Conservation (phyloP, 2,329 filamentous ascomycete species). For the Zasmidium citrigriseum region DNA sequence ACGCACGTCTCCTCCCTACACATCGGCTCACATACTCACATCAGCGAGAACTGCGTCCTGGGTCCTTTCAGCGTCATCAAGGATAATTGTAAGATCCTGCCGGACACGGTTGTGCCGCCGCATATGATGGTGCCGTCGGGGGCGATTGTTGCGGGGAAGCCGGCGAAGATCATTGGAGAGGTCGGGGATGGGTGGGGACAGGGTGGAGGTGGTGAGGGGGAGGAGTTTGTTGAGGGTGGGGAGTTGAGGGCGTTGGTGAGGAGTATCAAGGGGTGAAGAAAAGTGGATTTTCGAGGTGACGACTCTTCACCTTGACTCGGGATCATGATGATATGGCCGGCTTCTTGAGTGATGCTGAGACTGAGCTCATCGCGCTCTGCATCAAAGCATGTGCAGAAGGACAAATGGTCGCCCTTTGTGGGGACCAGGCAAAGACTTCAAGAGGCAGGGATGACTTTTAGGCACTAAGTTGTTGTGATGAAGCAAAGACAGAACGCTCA, state of each 20-base stretch:
- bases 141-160: constrained; percentile 82
- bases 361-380: too few species aligned
- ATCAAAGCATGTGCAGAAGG: too few species aligned
- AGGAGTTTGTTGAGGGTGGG: constrained; percentile 52
- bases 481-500: too few species aligned
- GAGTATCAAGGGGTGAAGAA: constrained; percentile 42
- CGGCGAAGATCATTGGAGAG: constrained; percentile 78
- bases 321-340: too few species aligned
- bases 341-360: too few species aligned
- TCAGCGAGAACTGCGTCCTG: constrained; percentile 75
- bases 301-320: too few species aligned
- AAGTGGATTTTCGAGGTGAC: too few species aligned
- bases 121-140: constrained; percentile 93
- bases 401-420: too few species aligned
- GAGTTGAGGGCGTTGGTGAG: constrained; percentile 51
- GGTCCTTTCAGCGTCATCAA: constrained; percentile 90
- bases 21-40: constrained; percentile 82
- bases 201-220: constrained; percentile 43
- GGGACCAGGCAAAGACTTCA: too few species aligned
- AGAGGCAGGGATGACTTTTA: too few species aligned
- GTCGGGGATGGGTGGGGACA: constrained; percentile 67
- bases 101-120: constrained; percentile 78
- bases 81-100: constrained; percentile 85
- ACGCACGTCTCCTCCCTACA: constrained; percentile 80
- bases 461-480: too few species aligned